phyloP scores from a whole-genome alignment of 805 yeast species.

The Nakazawaea wickerhamii region DNA sequence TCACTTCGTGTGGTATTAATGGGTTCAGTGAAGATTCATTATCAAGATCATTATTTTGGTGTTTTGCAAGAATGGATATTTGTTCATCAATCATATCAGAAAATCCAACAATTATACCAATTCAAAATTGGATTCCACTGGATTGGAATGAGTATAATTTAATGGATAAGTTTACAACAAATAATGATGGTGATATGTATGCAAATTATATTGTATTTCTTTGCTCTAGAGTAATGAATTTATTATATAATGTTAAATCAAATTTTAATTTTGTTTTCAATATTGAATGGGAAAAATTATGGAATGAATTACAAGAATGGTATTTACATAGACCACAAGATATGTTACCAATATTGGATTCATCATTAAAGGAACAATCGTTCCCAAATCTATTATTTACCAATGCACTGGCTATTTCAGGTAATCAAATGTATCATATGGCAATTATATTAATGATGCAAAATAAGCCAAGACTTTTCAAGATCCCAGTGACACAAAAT shows the following conservation, averaged over 20 bases:
- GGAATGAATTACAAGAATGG: constrained; percentile 37
- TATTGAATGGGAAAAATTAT: constrained; percentile 32
- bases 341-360: constrained; percentile 25
- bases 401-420: constrained; percentile 32
- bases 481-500: constrained; percentile 18
- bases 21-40: constrained; percentile 29
- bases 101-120: constrained; percentile 28
- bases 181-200: constrained; percentile 17
- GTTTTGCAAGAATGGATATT: constrained; percentile 37
- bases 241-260: constrained; percentile 20
- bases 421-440: constrained; percentile 35
- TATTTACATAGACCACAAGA: constrained; percentile 28
- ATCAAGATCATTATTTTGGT: constrained; percentile 38
- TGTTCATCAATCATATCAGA: constrained; percentile 32
- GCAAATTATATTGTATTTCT: constrained; percentile 33
- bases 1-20: constrained; percentile 32
- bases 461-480: constrained; percentile 32
- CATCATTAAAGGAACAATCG: too few species aligned
- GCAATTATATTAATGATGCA: constrained; percentile 32
- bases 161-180: constrained; percentile 12
- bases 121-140: constrained; percentile 27
- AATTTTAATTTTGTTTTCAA: constrained; percentile 26
- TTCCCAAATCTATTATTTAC: constrained; percentile 32
- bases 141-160: constrained; percentile 15
- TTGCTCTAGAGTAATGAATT: constrained; percentile 30